Conservation (phyloP, 2,329 filamentous ascomycete species). For the Teratosphaeria pseudoeucalypti region DNA sequence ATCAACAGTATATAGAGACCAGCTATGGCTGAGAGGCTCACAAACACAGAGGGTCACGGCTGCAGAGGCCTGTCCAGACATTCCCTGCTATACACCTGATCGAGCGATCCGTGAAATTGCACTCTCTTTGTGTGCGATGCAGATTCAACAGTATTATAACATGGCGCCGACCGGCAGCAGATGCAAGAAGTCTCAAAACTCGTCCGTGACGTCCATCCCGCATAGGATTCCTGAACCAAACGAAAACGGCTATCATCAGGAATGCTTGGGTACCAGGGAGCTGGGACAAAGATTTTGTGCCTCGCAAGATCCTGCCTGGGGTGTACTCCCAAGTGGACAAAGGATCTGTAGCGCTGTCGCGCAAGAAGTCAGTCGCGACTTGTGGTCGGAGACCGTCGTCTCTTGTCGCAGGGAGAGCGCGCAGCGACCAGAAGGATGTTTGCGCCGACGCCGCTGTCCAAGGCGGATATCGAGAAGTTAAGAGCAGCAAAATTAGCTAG, state of each 20-base stretch:
- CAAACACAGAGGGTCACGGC: no score
- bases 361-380: neutral
- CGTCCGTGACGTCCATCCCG: neutral
- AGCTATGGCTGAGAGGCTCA: no score
- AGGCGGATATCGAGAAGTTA: constrained; percentile 5
- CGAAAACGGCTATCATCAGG: constrained; percentile 3
- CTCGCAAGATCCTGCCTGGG: constrained; percentile 7
- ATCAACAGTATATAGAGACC: no score
- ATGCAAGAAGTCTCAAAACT: neutral
- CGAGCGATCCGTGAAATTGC: neutral
- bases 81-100: neutral
- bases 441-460: constrained; percentile 5
- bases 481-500: constrained; percentile 1
- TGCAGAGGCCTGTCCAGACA: neutral
- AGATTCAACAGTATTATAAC: neutral
- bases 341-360: neutral
- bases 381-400: neutral
- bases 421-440: neutral
- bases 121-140: neutral
- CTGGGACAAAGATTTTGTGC: constrained; percentile 8
- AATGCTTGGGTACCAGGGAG: constrained; percentile 10
- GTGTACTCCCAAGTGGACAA: neutral
- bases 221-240: neutral
- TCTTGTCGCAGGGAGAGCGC: neutral
- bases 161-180: neutral